Evolutionary conservation across 768 basidiomycete species (phyloP).

Genomic region (Lactarius hengduanensis): DNA sequence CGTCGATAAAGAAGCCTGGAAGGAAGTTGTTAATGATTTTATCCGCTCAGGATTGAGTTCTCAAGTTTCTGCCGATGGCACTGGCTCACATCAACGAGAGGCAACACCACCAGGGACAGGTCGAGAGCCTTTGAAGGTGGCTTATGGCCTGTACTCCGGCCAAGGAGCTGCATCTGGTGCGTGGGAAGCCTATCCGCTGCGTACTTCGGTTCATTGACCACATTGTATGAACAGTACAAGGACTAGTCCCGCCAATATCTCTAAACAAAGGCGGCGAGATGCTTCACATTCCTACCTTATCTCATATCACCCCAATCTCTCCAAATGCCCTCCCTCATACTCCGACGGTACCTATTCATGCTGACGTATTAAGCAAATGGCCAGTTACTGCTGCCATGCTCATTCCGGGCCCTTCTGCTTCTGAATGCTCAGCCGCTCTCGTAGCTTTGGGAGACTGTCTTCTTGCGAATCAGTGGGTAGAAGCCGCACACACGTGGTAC

Average conservation of each 20-base stretch:
- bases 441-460: conserved; percentile 85
- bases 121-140: conserved; percentile 71
- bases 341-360: conserved; percentile 49
- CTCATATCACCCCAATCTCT: conserved; percentile 52
- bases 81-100: conserved; percentile 27
- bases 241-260: conserved; percentile 20
- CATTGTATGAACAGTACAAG: conserved; percentile 8
- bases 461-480: conserved; percentile 63
- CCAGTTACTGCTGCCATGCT: conserved; percentile 84
- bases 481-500: conserved; percentile 92
- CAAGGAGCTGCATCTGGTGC: conserved; percentile 75
- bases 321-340: conserved; percentile 56
- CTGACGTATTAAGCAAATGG: conserved; percentile 73
- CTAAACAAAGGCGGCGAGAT: conserved; percentile 22
- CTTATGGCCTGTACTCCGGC: conserved; percentile 82
- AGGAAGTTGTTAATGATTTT: conserved; percentile 86
- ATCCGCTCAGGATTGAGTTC: conserved; percentile 68
- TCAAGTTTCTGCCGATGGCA: conserved; percentile 34
- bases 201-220: background rate
- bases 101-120: conserved; percentile 42
- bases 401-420: conserved; percentile 61
- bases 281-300: conserved; percentile 12
- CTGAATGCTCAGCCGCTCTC: conserved; percentile 71
- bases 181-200: conserved; percentile 30
- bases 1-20: conserved; percentile 92